Base-by-base conservation (phyloP, 306 rosid species). In the Lathyrus sativus region DNA sequence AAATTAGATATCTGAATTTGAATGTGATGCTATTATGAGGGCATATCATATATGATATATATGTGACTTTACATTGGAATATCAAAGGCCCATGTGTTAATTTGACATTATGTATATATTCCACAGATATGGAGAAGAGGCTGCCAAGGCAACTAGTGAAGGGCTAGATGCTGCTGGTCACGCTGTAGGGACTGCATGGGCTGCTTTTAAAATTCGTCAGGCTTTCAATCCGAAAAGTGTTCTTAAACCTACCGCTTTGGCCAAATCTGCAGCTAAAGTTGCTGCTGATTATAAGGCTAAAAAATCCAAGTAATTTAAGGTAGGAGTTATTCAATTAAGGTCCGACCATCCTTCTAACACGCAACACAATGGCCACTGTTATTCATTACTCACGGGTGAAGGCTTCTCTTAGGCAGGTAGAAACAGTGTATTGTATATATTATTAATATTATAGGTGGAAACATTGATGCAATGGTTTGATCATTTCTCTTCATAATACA, bases 101-200 rank as follows among this genome's bases (percentile, higher is more conserved):
- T 66, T 57, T 22, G 50, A 67, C 59, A 60, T 10, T 43, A 35
- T 62, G 50, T 31, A 26, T 75, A 42, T 71, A 43, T 62, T 41
- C 46, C 59, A 68, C 81, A 93, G 99, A 80, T 88, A 90, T 48
- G 99, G 99, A 76, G 96, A 90, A 70, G 72, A 90, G 79, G 99
- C 99, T 33, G 88, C 90, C 3, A 80, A 88, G 74, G 96, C 97
- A 43, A 77, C 97, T 28, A 82, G 24, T 39, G 97, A 90, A 72
- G 95, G 97, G 62, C 81, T 93, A 15, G 87, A 31, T 64, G 99
- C 99, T 46, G 97, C 99, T 39, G 97, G 99, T 58, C 99, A 93
- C 46, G 96, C 92, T 1, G 67, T 88, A 11, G 99, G 99, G 43
- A 74, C 99, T 4, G 97, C 95, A 19, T 88, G 99, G 99, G 85